Conservation (phyloP, 192 early-diverging fungal species). For the Coemansia erecta region DNA sequence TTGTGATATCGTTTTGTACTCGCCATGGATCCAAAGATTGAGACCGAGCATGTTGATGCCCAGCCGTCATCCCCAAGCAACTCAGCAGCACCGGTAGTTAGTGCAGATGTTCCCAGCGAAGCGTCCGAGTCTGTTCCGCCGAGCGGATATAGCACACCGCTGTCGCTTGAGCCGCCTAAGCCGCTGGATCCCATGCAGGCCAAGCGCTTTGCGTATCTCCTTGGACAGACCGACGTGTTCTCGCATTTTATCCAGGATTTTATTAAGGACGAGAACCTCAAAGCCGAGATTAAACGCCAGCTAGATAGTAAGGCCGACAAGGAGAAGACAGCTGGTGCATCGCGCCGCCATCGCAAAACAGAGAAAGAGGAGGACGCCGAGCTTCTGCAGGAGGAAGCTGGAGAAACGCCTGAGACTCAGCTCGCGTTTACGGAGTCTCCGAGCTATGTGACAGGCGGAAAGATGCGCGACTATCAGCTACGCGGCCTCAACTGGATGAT, state of each 20-base stretch:
- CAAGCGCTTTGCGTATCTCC: constrained; percentile 54
- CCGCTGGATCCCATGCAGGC: constrained; percentile 49
- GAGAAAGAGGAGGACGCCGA: constrained; percentile 98
- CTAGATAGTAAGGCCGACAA: constrained; percentile 44
- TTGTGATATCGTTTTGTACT: too few relatives aligned
- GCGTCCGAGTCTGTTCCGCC: constrained; percentile 44
- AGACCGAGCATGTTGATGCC: too few relatives aligned
- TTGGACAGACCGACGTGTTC: constrained; percentile 71
- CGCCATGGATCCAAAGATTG: background rate
- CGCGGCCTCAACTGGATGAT: constrained; percentile 99
- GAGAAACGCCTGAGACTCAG: constrained; percentile 50
- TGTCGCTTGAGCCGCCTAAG: constrained; percentile 24
- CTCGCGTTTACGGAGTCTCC: constrained; percentile 90
- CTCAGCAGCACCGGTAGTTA: background rate
- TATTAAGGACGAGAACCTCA: constrained; percentile 57
- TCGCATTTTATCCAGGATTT: constrained; percentile 64
- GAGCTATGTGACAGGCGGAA: constrained; percentile 84
- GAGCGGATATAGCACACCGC: constrained; percentile 49
- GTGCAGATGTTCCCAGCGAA: constrained; percentile 16
- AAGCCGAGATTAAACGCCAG: constrained; percentile 48
- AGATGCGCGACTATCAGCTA: constrained; percentile 92
- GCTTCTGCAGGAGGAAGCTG: constrained; percentile 76
- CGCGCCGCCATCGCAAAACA: constrained; percentile 86
- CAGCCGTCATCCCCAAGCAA: too few relatives aligned
- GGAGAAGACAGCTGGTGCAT: constrained; percentile 21